Evolutionary conservation across 2,329 filamentous ascomycete genomes (phyloP).

Genomic region (Calonectria pteridis): DNA sequence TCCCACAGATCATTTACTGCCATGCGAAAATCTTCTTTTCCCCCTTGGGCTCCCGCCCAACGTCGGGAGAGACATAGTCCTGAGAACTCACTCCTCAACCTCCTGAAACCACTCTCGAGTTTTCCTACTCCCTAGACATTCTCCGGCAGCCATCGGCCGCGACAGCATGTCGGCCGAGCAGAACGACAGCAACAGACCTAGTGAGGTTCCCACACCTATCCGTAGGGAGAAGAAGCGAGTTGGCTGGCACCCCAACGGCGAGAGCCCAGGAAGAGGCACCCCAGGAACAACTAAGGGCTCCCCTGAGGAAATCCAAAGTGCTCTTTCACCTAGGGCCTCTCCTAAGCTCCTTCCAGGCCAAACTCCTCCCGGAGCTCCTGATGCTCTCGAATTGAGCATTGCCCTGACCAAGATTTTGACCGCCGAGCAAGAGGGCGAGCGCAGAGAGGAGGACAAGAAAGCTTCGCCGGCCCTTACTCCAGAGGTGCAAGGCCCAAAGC

Average conservation of each 20-base stretch:
- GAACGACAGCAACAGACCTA: slow-evolving; percentile 45
- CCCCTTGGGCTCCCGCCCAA: slow-evolving; percentile 29
- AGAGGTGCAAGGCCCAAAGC: slow-evolving; percentile 34
- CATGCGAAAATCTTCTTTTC: slow-evolving; percentile 37
- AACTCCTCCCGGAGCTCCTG: slow-evolving; percentile 51
- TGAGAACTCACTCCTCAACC: slow-evolving; percentile 27
- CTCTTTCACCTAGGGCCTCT: slow-evolving; percentile 44
- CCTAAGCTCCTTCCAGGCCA: slow-evolving; percentile 41
- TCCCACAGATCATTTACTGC: slow-evolving; percentile 27
- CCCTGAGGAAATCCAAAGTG: slow-evolving; percentile 33
- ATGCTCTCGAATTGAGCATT: slow-evolving; percentile 53
- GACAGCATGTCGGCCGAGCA: slow-evolving; percentile 40
- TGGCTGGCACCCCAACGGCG: slow-evolving; percentile 51
- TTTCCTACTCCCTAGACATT: neutral
- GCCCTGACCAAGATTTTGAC: slow-evolving; percentile 55
- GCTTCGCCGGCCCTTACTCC: slow-evolving; percentile 29
- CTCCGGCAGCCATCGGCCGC: slow-evolving; percentile 12
- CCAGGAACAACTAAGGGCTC: slow-evolving; percentile 11
- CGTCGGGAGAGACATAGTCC: slow-evolving; percentile 34
- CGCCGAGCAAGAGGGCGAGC: slow-evolving; percentile 45
- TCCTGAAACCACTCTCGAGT: slow-evolving; percentile 12
- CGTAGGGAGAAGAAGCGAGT: slow-evolving; percentile 57
- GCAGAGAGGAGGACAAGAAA: slow-evolving; percentile 29
- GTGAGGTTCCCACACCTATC: slow-evolving; percentile 47
- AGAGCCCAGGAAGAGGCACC: slow-evolving; percentile 33